phyloP scores from a whole-genome alignment of 129 eudicot genomes.

The Erigeron canadensis region DNA sequence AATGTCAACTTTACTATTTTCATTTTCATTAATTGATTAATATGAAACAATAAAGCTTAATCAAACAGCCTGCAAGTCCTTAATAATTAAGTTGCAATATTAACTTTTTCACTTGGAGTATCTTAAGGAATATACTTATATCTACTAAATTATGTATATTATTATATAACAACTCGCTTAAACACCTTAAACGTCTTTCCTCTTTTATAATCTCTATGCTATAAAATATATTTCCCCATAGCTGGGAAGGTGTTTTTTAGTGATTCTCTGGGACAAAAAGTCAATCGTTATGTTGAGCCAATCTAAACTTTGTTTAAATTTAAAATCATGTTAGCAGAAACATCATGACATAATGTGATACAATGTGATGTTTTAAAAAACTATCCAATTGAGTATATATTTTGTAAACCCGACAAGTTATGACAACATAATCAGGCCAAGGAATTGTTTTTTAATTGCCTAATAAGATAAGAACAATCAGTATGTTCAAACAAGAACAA shows the following conservation, averaged over 20 bases:
- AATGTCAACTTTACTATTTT: neutral
- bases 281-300: slow-evolving; percentile 26
- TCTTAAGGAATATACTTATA: slow-evolving; percentile 20
- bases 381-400: neutral
- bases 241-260: slow-evolving; percentile 21
- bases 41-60: neutral
- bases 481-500: slow-evolving; percentile 23
- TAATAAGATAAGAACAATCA: slow-evolving; percentile 14
- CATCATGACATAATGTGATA: slow-evolving; percentile 32
- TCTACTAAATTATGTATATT: neutral
- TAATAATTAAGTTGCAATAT: neutral
- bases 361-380: slow-evolving; percentile 9
- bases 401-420: slow-evolving; percentile 18
- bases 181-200: neutral
- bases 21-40: neutral
- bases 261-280: slow-evolving; percentile 16
- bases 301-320: neutral
- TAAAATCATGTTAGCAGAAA: slow-evolving; percentile 5
- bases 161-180: neutral
- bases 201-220: neutral
- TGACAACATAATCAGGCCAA: slow-evolving; percentile 23
- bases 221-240: neutral
- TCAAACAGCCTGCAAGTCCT: neutral
- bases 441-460: neutral
- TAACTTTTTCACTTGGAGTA: slow-evolving; percentile 6